Evolutionary conservation across 805 yeast genomes (phyloP).

Genomic region (Metschnikowia arizonensis): DNA sequence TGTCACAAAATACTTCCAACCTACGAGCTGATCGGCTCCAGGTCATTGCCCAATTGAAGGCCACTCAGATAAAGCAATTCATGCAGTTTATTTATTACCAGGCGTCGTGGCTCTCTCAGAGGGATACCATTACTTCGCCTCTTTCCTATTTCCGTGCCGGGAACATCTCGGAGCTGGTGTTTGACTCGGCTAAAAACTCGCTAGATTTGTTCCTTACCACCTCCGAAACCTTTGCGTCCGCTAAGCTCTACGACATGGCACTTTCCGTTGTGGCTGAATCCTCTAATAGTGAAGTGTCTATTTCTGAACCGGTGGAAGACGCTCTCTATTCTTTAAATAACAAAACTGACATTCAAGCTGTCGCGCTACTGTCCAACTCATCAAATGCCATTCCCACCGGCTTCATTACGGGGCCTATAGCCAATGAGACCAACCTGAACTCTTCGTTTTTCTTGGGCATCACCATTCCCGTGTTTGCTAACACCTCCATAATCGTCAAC

Average conservation of each 20-base stretch:
- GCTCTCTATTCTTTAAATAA: slow-evolving; percentile 49
- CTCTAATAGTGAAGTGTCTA: slow-evolving; percentile 24
- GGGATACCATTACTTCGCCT: slow-evolving; percentile 58
- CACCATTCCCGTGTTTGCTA: slow-evolving; percentile 71
- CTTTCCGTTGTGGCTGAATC: slow-evolving; percentile 43
- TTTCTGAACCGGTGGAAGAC: slow-evolving; percentile 28
- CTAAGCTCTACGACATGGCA: slow-evolving; percentile 62
- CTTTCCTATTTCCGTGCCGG: slow-evolving; percentile 68
- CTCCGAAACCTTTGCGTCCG: slow-evolving; percentile 58
- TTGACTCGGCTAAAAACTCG: slow-evolving; percentile 40
- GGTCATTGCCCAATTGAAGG: slow-evolving; percentile 76
- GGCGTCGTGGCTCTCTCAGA: slow-evolving; percentile 57
- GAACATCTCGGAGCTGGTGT: slow-evolving; percentile 48
- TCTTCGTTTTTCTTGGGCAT: slow-evolving; percentile 59
- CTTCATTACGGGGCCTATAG: slow-evolving; percentile 62
- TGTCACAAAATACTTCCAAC: slow-evolving; percentile 55
- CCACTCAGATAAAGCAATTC: slow-evolving; percentile 72
- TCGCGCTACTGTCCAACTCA: slow-evolving; percentile 25
- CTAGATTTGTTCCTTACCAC: slow-evolving; percentile 61
- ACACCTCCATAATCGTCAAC: slow-evolving; percentile 59
- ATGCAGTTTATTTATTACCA: slow-evolving; percentile 64
- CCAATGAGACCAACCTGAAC: slow-evolving; percentile 28
- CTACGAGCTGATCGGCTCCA: slow-evolving; percentile 67
- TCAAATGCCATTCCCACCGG: slow-evolving; percentile 18
- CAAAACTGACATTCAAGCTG: slow-evolving; percentile 43